These are phyloP conservation scores for Pestalotiopsis sp. DNA, from an alignment of 2,329 filamentous ascomycete genomes.

Conservation along the genomic window DNA sequence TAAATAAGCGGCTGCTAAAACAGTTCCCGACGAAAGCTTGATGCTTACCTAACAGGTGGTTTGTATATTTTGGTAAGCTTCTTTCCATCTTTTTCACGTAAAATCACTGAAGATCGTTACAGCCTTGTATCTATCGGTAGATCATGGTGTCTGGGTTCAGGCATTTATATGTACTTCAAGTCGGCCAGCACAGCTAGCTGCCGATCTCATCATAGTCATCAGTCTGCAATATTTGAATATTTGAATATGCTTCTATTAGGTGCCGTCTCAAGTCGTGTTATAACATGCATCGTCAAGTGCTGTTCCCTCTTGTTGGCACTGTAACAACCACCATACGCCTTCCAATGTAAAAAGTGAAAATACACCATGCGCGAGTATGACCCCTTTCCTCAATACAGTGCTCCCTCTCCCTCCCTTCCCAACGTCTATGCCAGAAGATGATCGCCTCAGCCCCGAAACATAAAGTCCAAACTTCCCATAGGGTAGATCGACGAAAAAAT, in stretches of 20 bases:
- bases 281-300: conserved; percentile 8
- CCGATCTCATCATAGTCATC: background rate
- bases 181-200: too few relatives aligned
- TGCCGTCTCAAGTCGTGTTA: background rate
- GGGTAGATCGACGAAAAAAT: background rate
- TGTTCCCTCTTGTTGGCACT: conserved; percentile 1
- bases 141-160: too few relatives aligned
- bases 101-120: too few relatives aligned
- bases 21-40: background rate
- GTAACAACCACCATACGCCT: conserved; percentile 4
- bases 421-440: conserved; percentile 1
- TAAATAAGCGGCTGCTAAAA: background rate
- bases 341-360: background rate
- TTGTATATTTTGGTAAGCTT: background rate
- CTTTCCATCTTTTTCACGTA: too few relatives aligned
- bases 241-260: conserved; percentile 4
- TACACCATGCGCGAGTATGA: background rate
- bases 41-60: background rate
- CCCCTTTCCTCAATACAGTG: background rate
- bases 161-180: too few relatives aligned
- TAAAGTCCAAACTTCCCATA: background rate
- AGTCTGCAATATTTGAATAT: background rate
- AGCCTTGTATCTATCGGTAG: too few relatives aligned
- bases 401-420: background rate
- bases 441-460: background rate